Conservation (phyloP, 228 moss, liverwort and hornwort species). For the Sphagnum fallax region DNA sequence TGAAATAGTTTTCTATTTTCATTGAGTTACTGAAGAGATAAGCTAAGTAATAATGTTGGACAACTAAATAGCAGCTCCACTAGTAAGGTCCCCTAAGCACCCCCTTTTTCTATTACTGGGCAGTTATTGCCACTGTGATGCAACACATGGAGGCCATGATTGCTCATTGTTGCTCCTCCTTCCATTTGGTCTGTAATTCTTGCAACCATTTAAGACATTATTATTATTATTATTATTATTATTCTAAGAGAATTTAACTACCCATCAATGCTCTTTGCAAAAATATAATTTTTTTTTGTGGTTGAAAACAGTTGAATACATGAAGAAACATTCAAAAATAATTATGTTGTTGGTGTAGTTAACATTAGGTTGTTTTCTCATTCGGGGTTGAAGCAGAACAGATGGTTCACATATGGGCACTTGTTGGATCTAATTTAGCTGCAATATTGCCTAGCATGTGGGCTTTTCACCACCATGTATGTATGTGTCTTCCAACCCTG, state of each 20-base stretch:
- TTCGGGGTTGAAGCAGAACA: conserved; percentile 41
- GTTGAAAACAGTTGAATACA: background rate
- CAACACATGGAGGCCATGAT: conserved; percentile 77
- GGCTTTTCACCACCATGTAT: conserved; percentile 66
- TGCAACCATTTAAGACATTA: background rate
- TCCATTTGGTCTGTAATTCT: conserved; percentile 33
- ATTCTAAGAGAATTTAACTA: background rate
- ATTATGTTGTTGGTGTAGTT: background rate
- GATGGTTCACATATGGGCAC: conserved; percentile 35
- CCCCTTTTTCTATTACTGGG: background rate
- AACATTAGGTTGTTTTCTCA: background rate
- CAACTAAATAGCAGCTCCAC: background rate
- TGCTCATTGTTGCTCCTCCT: conserved; percentile 44
- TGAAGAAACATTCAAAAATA: background rate
- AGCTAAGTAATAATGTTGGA: background rate
- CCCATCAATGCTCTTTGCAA: background rate
- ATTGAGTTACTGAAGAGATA: background rate
- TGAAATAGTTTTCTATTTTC: background rate
- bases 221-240: background rate
- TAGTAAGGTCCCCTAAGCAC: background rate
- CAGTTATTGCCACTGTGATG: conserved; percentile 82
- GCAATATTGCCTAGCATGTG: conserved; percentile 73
- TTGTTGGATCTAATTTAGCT: conserved; percentile 72
- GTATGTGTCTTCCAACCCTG: background rate
- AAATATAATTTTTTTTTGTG: background rate